phyloP scores from a whole-genome alignment of 2,329 filamentous ascomycete genomes.

The Pseudogymnoascus sp. region DNA sequence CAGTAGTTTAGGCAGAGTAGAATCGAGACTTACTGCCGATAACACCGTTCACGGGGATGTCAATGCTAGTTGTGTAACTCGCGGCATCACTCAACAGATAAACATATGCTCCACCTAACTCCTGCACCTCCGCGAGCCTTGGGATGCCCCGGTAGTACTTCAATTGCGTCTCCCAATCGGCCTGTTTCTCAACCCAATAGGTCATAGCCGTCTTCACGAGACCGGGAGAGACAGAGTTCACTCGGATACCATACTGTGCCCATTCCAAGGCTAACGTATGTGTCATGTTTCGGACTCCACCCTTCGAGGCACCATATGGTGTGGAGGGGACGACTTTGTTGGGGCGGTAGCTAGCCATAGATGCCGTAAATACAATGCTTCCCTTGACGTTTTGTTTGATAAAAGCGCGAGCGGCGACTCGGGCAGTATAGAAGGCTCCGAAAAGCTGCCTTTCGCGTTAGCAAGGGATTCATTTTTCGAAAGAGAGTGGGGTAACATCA shows the following conservation, averaged over 20 bases:
- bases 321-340: conserved; percentile 30
- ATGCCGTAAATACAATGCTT: conserved; percentile 39
- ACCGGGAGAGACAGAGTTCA: conserved; percentile 34
- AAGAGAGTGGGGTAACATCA: neutral
- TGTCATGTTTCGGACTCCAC: conserved; percentile 36
- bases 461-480: neutral
- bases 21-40: neutral
- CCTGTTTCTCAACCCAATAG: conserved; percentile 41
- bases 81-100: conserved; percentile 26
- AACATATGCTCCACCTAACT: conserved; percentile 30
- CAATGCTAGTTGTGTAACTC: conserved; percentile 32
- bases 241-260: conserved; percentile 29
- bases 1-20: neutral
- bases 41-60: conserved; percentile 32
- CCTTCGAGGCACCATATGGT: conserved; percentile 37
- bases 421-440: conserved; percentile 38
- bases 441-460: conserved; percentile 31
- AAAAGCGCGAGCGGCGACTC: conserved; percentile 37
- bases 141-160: conserved; percentile 49
- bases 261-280: conserved; percentile 31
- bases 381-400: conserved; percentile 38
- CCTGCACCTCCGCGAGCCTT: conserved; percentile 42
- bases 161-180: conserved; percentile 45
- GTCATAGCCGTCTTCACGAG: conserved; percentile 31
- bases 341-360: conserved; percentile 40